Base-by-base conservation (phyloP, 2,329 filamentous ascomycete genomes). In the Paecilomyces fulvus region DNA sequence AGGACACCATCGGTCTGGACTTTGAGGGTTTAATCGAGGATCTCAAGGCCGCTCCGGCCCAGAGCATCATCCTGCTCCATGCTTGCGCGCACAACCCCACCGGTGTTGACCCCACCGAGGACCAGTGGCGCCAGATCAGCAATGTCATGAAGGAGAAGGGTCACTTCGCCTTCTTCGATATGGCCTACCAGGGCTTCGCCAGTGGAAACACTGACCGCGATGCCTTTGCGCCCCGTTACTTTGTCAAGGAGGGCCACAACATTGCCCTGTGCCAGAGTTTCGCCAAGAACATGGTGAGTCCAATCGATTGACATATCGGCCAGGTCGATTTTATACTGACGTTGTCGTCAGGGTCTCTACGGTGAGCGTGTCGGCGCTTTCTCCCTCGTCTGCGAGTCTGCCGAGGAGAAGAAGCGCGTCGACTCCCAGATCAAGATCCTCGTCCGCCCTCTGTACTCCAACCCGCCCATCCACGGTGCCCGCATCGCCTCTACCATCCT, bases 401-500 rank as follows among this genome's bases (percentile, higher is more conserved):
- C 86, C 61, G 92, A 92, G 65, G 92, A 97, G 83, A 92, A 91
- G 84, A 92, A 92, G 81, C 90, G 90, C 62, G 85, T 99, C 68
- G 92, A 96, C 75, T 96, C 91, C 30, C 94, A 99, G 81, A 80
- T 99, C 83, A 97, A 97, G 84, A 97, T 97, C 71, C 83, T 99
- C 65, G 90, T 97, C 65, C 91, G 94, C 64, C 92, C 94, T 61
- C 77, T 97, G 70, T 97, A 97, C 88, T 97, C 92, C 62, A 99
- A 97, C 85, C 94, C 94, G 48, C 94, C 94, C 57, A 85, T 97
- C 65, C 91, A 97, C 81, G 94, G 94, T 67, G 94, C 94, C 56
- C 92, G 94, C 70, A 89, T 99, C 70, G 94, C 94, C 58, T 86
- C 89, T 61, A 84, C 90, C 78, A 95, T 99, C 76, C 83, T 99